Conservation (phyloP, 805 yeast genomes). For the Schwanniomyces pseudopolymorphus region DNA sequence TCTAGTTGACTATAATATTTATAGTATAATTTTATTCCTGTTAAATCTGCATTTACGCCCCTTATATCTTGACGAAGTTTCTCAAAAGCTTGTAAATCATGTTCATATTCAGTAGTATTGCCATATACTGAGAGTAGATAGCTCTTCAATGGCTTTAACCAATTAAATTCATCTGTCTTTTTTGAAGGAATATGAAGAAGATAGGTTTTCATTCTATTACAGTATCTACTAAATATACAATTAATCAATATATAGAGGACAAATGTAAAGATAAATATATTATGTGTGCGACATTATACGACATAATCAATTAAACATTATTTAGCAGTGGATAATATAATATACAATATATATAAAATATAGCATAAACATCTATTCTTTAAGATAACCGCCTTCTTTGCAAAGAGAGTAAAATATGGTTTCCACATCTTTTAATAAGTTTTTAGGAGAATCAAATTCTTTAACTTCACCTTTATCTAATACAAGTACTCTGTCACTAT, state of each 20-base stretch:
- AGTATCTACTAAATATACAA: not conserved
- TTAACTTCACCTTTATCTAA: conserved; percentile 50
- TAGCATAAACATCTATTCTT: not conserved
- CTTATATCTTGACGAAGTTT: conserved; percentile 59
- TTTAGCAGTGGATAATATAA: not conserved
- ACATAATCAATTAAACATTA: not conserved
- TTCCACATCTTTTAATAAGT: conserved; percentile 40
- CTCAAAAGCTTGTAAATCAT: conserved; percentile 55
- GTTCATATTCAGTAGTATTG: conserved; percentile 50
- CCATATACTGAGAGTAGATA: conserved; percentile 68
- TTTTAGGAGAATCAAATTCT: conserved; percentile 73
- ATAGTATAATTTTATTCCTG: conserved; percentile 56
- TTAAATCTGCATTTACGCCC: conserved; percentile 43
- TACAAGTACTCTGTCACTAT: conserved; percentile 40
- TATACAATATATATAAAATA: too few relatives aligned
- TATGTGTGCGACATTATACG: not conserved
- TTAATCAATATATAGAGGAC: too few relatives aligned
- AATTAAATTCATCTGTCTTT: conserved; percentile 58
- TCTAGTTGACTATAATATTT: conserved; percentile 82
- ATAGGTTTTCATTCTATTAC: conserved; percentile 22
- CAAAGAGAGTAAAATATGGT: conserved; percentile 38
- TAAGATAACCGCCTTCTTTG: conserved; percentile 35
- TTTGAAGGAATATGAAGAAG: conserved; percentile 31
- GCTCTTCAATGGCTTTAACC: conserved; percentile 59
- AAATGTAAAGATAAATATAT: too few relatives aligned